Percentiles rank a stretch among this genome's conserved stretches.
Conservation (phyloP, 352 stramenopile genomes). For the Sclerospora graminicola region DNA sequence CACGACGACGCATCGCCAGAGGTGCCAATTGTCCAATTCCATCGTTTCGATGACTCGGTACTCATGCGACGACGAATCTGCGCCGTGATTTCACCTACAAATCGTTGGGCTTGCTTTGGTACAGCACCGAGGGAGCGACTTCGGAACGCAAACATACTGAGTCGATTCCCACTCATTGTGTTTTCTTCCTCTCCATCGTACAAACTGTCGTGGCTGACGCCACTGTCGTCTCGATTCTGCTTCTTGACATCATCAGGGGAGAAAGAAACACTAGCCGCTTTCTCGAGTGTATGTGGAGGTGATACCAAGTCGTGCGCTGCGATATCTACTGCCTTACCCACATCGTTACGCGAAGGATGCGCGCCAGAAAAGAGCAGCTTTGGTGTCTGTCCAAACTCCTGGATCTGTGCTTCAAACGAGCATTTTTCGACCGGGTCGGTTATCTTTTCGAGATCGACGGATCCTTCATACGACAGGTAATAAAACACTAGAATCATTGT, state of each 20-base stretch:
- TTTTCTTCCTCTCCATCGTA: conserved; percentile 21
- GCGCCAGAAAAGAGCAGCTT: conserved; percentile 60
- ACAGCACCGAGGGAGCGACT: conserved; percentile 40
- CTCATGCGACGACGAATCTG: conserved; percentile 71
- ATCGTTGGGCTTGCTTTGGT: conserved; percentile 62
- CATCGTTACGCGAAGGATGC: conserved; percentile 57
- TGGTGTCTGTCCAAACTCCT: conserved; percentile 88
- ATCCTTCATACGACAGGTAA: conserved; percentile 83
- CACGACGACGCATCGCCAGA: conserved; percentile 42
- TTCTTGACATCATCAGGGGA: conserved; percentile 11
- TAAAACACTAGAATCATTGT: conserved; percentile 57
- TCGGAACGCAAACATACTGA: conserved; percentile 70
- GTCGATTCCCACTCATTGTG: conserved; percentile 13
- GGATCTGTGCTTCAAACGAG: conserved; percentile 90
- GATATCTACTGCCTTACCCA: conserved; percentile 43
- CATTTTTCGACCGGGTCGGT: conserved; percentile 88
- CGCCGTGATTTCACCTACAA: conserved; percentile 67
- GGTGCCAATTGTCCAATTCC: conserved; percentile 61
- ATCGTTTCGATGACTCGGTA: conserved; percentile 44
- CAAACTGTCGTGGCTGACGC: conserved; percentile 2
- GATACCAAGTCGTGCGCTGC: conserved; percentile 32
- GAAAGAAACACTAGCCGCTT: conserved; percentile 8
- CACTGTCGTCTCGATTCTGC: conserved; percentile 11
- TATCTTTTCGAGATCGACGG: conserved; percentile 76
- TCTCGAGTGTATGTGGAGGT: conserved; percentile 22